These are phyloP conservation scores for Debaryomyces robertsiae DNA, from an alignment of 1,139 yeast species.

Conservation along the genomic window DNA sequence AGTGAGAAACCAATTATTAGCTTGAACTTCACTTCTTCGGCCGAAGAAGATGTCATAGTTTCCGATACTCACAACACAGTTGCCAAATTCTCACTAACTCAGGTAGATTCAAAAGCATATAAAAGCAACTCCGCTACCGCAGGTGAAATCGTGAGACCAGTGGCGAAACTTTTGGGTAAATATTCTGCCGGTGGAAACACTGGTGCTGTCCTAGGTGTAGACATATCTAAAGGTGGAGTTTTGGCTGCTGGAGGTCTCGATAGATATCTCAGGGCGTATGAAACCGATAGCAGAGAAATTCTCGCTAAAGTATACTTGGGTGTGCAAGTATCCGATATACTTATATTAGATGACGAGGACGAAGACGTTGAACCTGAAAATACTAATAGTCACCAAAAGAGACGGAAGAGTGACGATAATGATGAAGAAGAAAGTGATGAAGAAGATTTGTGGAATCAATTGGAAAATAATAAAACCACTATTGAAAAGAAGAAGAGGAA, in stretches of 20 bases:
- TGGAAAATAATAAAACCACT: conserved; percentile 28
- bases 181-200: conserved; percentile 48
- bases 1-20: conserved; percentile 52
- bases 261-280: conserved; percentile 78
- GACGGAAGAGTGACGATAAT: conserved; percentile 22
- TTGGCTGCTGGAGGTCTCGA: conserved; percentile 78
- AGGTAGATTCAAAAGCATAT: conserved; percentile 40
- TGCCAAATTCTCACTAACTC: conserved; percentile 50
- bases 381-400: conserved; percentile 24
- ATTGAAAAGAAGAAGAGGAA: conserved; percentile 27
- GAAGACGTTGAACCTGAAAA: conserved; percentile 26
- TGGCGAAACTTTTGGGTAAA: conserved; percentile 44
- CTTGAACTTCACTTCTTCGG: conserved; percentile 33
- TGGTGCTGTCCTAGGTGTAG: conserved; percentile 44
- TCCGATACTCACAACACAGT: conserved; percentile 61
- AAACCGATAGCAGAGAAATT: conserved; percentile 56
- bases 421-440: conserved; percentile 36
- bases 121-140: conserved; percentile 48
- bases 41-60: conserved; percentile 46
- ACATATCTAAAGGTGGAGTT: conserved; percentile 27
- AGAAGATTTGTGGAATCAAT: conserved; percentile 43
- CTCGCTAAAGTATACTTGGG: conserved; percentile 77
- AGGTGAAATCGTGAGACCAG: conserved; percentile 42
- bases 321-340: conserved; percentile 63
- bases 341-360: conserved; percentile 53